Evolutionary conservation across 208 protist species (phyloP), one percentile per base, ranked within the genome.

Genomic region (Leishmania gerbilli): DNA sequence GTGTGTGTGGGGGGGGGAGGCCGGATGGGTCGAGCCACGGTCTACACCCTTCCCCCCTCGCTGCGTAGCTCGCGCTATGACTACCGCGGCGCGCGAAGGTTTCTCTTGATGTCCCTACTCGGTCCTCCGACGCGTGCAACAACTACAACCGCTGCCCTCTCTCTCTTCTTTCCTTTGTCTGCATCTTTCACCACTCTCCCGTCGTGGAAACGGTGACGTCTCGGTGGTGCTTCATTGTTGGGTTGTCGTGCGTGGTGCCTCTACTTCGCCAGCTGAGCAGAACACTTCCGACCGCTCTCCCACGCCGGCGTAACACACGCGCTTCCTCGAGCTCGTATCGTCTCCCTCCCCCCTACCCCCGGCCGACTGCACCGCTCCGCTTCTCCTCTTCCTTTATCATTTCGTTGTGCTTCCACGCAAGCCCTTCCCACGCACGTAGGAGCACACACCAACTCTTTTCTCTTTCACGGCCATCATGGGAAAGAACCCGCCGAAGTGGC

Each of bases 401-500:
- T 53, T 34, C 13, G 17, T 72, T 53, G 7, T 37, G 68, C 42
- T 21, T n/a, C 68, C 49, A 47, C 42, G n/a, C 68, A 17, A n/a
- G 34, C 3, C 11, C 21, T 17, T 51, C 11, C 24, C 5, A 31
- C 42, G 27, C 45, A 51, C 24, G 42, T 17, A 72, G 42, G 68
- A 3, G 40, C 68, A 49, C 68, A 3, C 68, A 34, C 53, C 37
- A 27, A 6, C 7, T 31, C 37, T 13, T 17, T 27, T 49, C 68
- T 62, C 31, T 42, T 47, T 21, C 45, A 19, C 49, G 31, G 1
- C 1, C 62, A 80, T 74, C 65, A 97, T 97, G 94, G 94, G 92
- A 40, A 96, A 96, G 84, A 88, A 91, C 68, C 94, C 94, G 21
- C 94, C 94, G 34, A 97, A 97, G 82, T 97, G 94, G 94, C 93